These are phyloP conservation scores for Ascosphaera apis DNA, from an alignment of 2,329 filamentous ascomycete genomes.

Conservation along the genomic window DNA sequence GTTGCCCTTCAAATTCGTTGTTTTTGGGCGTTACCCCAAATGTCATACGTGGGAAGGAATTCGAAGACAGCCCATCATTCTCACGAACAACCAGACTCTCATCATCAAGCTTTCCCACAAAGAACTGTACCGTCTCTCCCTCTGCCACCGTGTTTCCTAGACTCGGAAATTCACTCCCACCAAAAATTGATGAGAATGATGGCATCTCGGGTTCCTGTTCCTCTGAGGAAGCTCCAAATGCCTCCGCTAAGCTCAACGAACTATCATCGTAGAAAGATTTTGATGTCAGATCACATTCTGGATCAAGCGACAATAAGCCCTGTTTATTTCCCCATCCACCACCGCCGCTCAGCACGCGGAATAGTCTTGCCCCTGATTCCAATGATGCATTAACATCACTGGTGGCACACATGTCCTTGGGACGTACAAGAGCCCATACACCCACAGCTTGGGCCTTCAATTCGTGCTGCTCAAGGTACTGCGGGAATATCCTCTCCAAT, in stretches of 20 bases:
- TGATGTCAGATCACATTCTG: constrained; percentile 12
- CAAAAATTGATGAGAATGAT: too few species aligned
- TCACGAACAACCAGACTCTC: too few species aligned
- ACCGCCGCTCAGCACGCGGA: constrained; percentile 21
- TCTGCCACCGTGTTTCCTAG: too few species aligned
- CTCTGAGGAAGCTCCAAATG: constrained; percentile 15
- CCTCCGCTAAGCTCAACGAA: constrained; percentile 6
- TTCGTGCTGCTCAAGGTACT: constrained; percentile 16
- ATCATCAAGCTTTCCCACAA: constrained; percentile 12
- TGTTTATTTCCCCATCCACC: constrained; percentile 25
- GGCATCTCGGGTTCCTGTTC: too few species aligned
- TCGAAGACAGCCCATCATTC: too few species aligned
- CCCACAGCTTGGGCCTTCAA: constrained; percentile 17
- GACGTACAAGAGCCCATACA: constrained; percentile 19
- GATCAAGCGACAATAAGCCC: constrained; percentile 20
- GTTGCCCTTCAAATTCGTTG: too few species aligned
- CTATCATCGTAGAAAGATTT: constrained; percentile 8
- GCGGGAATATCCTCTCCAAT: constrained; percentile 18
- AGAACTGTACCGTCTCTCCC: constrained; percentile 21
- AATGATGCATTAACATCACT: constrained; percentile 11
- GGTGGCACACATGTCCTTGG: constrained; percentile 2
- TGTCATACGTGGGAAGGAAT: too few species aligned
- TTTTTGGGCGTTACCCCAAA: too few species aligned
- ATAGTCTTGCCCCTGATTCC: constrained; percentile 14
- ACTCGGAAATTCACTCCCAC: too few species aligned